Conservation (phyloP, 768 basidiomycete species). For the Termitomyces sp. region DNA sequence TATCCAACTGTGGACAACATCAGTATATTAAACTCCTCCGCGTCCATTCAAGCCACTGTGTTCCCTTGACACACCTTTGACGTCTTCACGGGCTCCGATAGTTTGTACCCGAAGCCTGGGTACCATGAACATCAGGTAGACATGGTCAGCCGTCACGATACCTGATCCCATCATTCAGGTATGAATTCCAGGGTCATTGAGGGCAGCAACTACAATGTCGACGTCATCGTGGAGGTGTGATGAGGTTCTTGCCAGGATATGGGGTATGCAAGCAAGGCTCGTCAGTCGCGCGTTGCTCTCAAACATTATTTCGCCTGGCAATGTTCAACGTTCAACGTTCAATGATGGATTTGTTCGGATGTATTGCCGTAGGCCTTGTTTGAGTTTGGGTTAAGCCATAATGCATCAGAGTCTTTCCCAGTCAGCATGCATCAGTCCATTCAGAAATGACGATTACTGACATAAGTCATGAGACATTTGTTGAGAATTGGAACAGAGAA, state of each 20-base stretch:
- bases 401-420: no score
- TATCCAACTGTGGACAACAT: no score
- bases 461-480: no score
- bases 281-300: conserved; percentile 30
- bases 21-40: no score
- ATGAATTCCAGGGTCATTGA: conserved; percentile 34
- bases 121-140: background rate
- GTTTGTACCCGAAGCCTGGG: background rate
- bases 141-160: background rate
- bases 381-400: no score
- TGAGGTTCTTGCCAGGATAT: conserved; percentile 34
- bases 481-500: no score
- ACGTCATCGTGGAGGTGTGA: conserved; percentile 48
- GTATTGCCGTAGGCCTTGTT: no score
- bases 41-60: conserved; percentile 10
- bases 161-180: conserved; percentile 27
- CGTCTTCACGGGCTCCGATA: background rate
- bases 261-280: conserved; percentile 51
- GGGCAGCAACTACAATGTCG: conserved; percentile 21
- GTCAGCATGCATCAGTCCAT: no score
- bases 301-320: no score
- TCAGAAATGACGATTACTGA: no score
- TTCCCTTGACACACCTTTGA: conserved; percentile 2
- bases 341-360: background rate
- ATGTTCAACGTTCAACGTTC: no score